These are phyloP conservation scores for Sugiyamaella novakii DNA, from an alignment of 1,139 yeast genomes.

Conservation along the genomic window DNA sequence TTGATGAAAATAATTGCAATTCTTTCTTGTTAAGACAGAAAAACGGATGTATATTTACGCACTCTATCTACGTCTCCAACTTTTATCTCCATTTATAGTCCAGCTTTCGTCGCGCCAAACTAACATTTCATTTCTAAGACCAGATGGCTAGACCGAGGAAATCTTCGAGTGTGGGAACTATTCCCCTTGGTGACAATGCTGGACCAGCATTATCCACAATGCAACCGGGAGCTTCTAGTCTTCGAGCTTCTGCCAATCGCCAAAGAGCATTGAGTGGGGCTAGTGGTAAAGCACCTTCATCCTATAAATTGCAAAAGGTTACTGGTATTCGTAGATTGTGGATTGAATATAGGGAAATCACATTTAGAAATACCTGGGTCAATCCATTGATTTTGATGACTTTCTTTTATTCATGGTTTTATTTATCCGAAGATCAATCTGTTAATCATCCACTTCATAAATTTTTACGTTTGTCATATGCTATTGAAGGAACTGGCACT, in stretches of 20 bases:
- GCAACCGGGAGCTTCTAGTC: conserved; percentile 38
- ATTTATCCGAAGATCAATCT: conserved; percentile 47
- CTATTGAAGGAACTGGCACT: conserved; percentile 47
- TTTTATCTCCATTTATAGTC: no score
- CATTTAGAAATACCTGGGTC: conserved; percentile 78
- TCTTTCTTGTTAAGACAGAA: no score
- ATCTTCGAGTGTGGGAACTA: conserved; percentile 39
- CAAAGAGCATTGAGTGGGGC: conserved; percentile 40
- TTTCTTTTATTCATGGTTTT: conserved; percentile 43
- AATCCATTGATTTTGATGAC: conserved; percentile 54
- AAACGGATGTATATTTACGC: no score
- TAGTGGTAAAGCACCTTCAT: not conserved
- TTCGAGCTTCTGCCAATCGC: conserved; percentile 40
- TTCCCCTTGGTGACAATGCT: conserved; percentile 46
- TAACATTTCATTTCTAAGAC: not conserved
- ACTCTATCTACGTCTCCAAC: no score
- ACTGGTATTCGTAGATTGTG: conserved; percentile 40
- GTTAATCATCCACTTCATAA: conserved; percentile 61
- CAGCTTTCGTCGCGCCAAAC: no score
- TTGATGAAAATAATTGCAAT: no score
- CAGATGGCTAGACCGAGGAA: conserved; percentile 24
- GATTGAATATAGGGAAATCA: conserved; percentile 60
- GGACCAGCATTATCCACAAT: conserved; percentile 44
- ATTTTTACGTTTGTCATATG: conserved; percentile 71
- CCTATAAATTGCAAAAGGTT: conserved; percentile 6